Conservation (phyloP, 2,329 filamentous ascomycete species). For the Didymella pomorum region DNA sequence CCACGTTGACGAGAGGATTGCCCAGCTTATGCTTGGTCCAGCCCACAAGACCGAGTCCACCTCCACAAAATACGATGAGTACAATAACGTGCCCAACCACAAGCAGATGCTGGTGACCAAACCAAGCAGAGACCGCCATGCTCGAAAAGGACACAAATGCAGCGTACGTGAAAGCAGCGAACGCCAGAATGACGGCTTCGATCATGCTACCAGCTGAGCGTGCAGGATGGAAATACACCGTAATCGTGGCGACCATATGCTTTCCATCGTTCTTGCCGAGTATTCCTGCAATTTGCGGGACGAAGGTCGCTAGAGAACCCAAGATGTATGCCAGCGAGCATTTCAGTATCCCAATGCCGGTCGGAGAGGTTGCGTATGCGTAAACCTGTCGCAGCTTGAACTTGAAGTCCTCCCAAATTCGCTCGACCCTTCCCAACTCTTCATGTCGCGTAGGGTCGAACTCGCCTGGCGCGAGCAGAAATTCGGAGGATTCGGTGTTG, state of each 20-base stretch:
- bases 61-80: constrained; percentile 83
- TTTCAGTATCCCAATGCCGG: constrained; percentile 83
- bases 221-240: constrained; percentile 93
- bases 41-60: constrained; percentile 84
- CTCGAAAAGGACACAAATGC: constrained; percentile 79
- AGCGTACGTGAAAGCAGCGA: constrained; percentile 80
- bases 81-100: constrained; percentile 80
- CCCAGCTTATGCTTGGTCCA: constrained; percentile 85
- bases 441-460: constrained; percentile 40
- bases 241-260: constrained; percentile 91
- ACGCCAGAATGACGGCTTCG: constrained; percentile 79
- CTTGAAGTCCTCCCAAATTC: constrained; percentile 49
- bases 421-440: constrained; percentile 44
- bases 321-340: constrained; percentile 90
- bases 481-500: constrained; percentile 55
- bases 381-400: constrained; percentile 52
- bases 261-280: constrained; percentile 89
- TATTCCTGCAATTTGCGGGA: constrained; percentile 73
- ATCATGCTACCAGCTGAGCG: constrained; percentile 88
- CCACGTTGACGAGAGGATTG: constrained; percentile 80
- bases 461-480: constrained; percentile 48
- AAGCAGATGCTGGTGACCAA: constrained; percentile 72
- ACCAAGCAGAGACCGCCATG: constrained; percentile 87
- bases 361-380: constrained; percentile 73
- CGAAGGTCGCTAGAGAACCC: constrained; percentile 86